Evolutionary conservation across 805 yeast genomes (phyloP), one percentile per base, ranked within the genome.

Genomic region (Teunomyces lycoperdinae): DNA sequence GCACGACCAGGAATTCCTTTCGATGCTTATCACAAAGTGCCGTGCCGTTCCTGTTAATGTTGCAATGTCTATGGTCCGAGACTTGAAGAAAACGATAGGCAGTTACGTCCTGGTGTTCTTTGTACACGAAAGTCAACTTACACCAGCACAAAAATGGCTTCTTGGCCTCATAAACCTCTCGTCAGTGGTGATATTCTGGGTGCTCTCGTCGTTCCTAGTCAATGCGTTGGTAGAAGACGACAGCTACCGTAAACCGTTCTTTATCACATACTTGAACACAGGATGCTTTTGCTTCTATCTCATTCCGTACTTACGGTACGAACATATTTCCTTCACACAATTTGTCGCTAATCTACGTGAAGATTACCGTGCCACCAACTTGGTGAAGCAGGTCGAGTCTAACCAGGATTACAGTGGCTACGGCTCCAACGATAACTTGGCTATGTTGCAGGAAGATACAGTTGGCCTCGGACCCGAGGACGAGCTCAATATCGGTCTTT

Each of bases 231-330:
- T 89, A 56, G 89, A 84, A 55, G 76, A 79, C 42, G 80, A 77
- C 49, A 70, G 76, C 26, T 94, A 89, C 64, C 69, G 89, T 42
- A 94, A 94, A 67, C 99, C 99, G 13, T 91, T 89, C 61, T 79
- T 91, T 52, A 87, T 94, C 56, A 94, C 99, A 2, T 94, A 92
- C 70, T 66, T 92, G 56, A 94, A 91, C 69, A 91, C 98, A 0
- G 84, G 89, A 1, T 80, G 94, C 3, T 94, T 94, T 64, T 74
- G 81, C 6, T 73, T 92, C 45, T 94, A 92, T 63, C 70, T 94
- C 44, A 62, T 86, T 38, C 92, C 94, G 1, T 78, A 80, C 51
- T 54, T 72, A 52, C 57, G 55, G 47, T 61, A 62, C 52, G 70
- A 68, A 49, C 49, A 51, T 17, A 41, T 66, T 13, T 49, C 62